Evolutionary conservation across 768 basidiomycete species (phyloP).

Genomic region (Thelephora ganbajun): DNA sequence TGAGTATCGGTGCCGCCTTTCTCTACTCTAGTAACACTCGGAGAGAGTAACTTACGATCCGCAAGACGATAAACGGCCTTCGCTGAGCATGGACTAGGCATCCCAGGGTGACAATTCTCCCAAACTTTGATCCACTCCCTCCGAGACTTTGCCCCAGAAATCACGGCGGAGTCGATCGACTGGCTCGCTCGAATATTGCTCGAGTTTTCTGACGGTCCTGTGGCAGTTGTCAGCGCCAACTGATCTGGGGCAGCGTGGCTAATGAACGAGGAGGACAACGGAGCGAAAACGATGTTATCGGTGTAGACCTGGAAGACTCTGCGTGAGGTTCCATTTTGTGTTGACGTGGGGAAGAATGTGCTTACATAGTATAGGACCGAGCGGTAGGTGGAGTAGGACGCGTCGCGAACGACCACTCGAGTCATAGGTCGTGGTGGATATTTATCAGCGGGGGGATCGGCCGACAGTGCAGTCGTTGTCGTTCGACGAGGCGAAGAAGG

Average conservation of each 20-base stretch:
- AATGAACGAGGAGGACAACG: constrained; percentile 62
- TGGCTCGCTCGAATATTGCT: not conserved
- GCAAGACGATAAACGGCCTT: constrained; percentile 78
- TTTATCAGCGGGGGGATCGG: constrained; percentile 1
- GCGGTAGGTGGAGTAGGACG: constrained; percentile 48
- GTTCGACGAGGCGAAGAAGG: constrained; percentile 24
- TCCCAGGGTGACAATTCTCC: constrained; percentile 42
- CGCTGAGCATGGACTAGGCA: constrained; percentile 65
- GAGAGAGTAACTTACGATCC: constrained; percentile 40
- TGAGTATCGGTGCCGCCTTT: no score
- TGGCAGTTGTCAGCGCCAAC: constrained; percentile 6
- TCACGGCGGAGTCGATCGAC: constrained; percentile 3
- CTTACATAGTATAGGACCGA: constrained; percentile 66
- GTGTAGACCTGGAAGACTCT: constrained; percentile 54
- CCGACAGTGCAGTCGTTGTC: not conserved
- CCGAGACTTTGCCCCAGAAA: constrained; percentile 22
- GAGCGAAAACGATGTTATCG: constrained; percentile 72
- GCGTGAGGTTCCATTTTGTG: not conserved
- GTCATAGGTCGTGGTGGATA: constrained; percentile 27
- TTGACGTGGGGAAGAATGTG: not conserved
- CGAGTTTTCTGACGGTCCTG: constrained; percentile 8
- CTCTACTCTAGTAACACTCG: no score
- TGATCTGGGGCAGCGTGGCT: constrained; percentile 10
- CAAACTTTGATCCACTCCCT: constrained; percentile 67
- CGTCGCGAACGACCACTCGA: constrained; percentile 39